Evolutionary conservation across 2,329 filamentous ascomycete genomes (phyloP).

Genomic region (Shiraia sp.): DNA sequence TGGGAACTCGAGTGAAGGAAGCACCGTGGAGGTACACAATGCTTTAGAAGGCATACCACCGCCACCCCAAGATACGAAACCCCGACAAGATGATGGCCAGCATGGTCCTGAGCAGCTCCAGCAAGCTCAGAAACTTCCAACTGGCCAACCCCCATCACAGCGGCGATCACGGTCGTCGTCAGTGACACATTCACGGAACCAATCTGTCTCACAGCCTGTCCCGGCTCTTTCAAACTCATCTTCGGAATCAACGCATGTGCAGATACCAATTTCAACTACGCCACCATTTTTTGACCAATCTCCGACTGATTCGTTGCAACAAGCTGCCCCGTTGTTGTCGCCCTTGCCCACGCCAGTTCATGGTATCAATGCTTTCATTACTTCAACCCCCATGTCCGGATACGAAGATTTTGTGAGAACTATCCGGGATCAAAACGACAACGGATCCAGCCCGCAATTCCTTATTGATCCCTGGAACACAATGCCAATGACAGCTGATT

Average conservation of each 20-base stretch:
- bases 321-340: conserved; percentile 39
- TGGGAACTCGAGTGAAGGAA: conserved; percentile 41
- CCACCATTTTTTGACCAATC: conserved; percentile 50
- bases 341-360: conserved; percentile 44
- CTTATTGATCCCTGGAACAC: conserved; percentile 54
- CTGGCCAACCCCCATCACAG: conserved; percentile 21
- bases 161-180: conserved; percentile 40
- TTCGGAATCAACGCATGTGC: conserved; percentile 39
- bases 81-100: conserved; percentile 27
- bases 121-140: conserved; percentile 16
- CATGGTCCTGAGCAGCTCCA: conserved; percentile 25
- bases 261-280: conserved; percentile 31
- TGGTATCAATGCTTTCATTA: conserved; percentile 46
- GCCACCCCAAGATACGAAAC: conserved; percentile 32
- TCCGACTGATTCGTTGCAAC: conserved; percentile 38
- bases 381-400: conserved; percentile 51
- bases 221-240: conserved; percentile 35
- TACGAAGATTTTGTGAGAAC: conserved; percentile 51
- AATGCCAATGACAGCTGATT: conserved; percentile 50
- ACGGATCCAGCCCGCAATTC: conserved; percentile 50
- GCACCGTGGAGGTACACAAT: conserved; percentile 35
- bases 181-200: conserved; percentile 34
- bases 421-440: conserved; percentile 47
- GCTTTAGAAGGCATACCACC: conserved; percentile 41
- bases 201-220: conserved; percentile 37